phyloP scores from a whole-genome alignment of 768 basidiomycete genomes.

The Termitomyces sp. region DNA sequence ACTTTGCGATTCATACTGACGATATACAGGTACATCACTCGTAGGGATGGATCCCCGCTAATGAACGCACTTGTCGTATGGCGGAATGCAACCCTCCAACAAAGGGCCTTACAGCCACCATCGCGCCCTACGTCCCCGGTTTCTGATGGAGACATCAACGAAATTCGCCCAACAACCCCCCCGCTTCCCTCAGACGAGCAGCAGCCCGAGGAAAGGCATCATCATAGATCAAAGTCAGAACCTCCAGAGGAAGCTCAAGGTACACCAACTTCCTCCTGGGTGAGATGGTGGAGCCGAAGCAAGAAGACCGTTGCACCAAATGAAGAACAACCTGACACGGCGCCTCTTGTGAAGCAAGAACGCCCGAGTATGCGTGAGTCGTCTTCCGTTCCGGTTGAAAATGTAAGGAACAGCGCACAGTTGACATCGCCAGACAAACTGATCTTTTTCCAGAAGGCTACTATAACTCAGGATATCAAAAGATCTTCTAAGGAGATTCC shows the following conservation, averaged over 20 bases:
- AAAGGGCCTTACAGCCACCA: conserved; percentile 19
- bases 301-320: conserved; percentile 25
- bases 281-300: conserved; percentile 79
- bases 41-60: conserved; percentile 66
- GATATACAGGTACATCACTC: conserved; percentile 66
- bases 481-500: conserved; percentile 15
- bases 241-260: conserved; percentile 27
- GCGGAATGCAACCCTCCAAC: conserved; percentile 42
- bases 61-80: conserved; percentile 71
- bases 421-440: neutral
- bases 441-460: neutral
- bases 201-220: conserved; percentile 17
- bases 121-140: conserved; percentile 32
- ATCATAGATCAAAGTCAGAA: conserved; percentile 35
- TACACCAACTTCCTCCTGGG: conserved; percentile 66
- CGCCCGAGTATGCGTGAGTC: conserved; percentile 17
- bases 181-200: conserved; percentile 19
- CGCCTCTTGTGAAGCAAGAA: conserved; percentile 1
- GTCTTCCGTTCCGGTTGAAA: conserved; percentile 21
- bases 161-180: conserved; percentile 14
- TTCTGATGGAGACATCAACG: conserved; percentile 27
- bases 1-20: neutral
- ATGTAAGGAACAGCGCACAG: conserved; percentile 8
- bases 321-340: neutral
- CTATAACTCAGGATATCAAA: conserved; percentile 2